Evolutionary conservation across 2,329 filamentous ascomycete genomes (phyloP).

Genomic region (Xylariomycetidae sp.): DNA sequence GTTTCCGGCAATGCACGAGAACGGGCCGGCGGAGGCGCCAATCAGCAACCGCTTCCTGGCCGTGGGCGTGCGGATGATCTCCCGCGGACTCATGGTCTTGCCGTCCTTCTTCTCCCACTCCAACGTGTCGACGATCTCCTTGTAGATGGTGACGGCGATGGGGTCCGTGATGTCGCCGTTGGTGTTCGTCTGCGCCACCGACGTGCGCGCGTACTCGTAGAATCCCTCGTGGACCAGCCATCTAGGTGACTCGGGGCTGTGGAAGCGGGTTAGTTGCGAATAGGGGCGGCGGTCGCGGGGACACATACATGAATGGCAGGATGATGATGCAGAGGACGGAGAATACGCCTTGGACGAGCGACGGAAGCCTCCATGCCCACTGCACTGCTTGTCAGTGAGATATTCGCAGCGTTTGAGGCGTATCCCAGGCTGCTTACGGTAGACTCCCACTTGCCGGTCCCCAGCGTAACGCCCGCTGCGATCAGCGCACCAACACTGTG

Average conservation of each 20-base stretch:
- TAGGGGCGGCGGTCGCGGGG: not conserved
- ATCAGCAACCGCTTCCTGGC: constrained; percentile 34
- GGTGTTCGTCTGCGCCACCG: constrained; percentile 35
- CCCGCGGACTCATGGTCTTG: constrained; percentile 29
- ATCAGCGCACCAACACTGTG: constrained; percentile 31
- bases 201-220: constrained; percentile 32
- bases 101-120: constrained; percentile 38
- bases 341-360: constrained; percentile 34
- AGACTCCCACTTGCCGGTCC: constrained; percentile 33
- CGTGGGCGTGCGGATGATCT: constrained; percentile 31
- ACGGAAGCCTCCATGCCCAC: constrained; percentile 41
- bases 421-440: constrained; percentile 28
- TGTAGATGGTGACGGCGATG: constrained; percentile 31
- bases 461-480: constrained; percentile 38
- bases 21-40: constrained; percentile 28
- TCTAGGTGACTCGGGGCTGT: constrained; percentile 35
- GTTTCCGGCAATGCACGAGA: constrained; percentile 31
- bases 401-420: too few species aligned
- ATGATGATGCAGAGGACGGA: constrained; percentile 33
- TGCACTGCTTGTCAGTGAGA: constrained; percentile 1
- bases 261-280: not conserved
- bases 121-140: constrained; percentile 38
- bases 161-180: constrained; percentile 32
- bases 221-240: constrained; percentile 35
- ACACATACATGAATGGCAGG: constrained; percentile 32